These are phyloP conservation scores for Yamadazyma triangularis DNA, from an alignment of 1,139 yeast species.

Conservation along the genomic window DNA sequence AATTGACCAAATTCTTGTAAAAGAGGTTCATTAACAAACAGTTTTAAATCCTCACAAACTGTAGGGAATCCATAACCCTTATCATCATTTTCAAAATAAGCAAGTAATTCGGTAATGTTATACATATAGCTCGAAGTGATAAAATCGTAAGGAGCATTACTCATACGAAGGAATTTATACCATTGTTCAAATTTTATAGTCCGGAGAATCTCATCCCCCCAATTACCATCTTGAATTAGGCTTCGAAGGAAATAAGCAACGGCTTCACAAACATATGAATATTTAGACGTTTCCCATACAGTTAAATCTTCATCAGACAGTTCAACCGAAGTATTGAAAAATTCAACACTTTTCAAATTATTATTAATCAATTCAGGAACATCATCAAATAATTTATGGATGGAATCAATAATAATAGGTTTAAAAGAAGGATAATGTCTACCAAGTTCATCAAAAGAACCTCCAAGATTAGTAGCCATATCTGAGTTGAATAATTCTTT, in stretches of 20 bases:
- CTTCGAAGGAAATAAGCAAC: conserved; percentile 44
- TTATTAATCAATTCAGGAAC: conserved; percentile 37
- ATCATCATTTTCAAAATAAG: conserved; percentile 53
- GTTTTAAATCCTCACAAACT: conserved; percentile 13
- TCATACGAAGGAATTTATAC: conserved; percentile 37
- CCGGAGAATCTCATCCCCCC: conserved; percentile 43
- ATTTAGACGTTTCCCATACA: conserved; percentile 50
- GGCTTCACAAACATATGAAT: conserved; percentile 44
- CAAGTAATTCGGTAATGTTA: conserved; percentile 50
- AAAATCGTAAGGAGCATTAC: conserved; percentile 59
- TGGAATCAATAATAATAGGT: conserved; percentile 50
- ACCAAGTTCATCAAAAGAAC: conserved; percentile 73
- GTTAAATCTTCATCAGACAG: conserved; percentile 36
- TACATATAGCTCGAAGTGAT: conserved; percentile 51
- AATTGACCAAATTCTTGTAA: conserved; percentile 17
- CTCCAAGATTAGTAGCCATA: conserved; percentile 54
- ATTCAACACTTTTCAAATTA: conserved; percentile 34
- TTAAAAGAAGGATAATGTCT: conserved; percentile 78
- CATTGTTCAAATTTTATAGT: conserved; percentile 41
- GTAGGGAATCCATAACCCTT: conserved; percentile 45
- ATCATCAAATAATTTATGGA: conserved; percentile 42
- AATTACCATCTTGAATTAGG: conserved; percentile 44
- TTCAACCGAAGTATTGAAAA: conserved; percentile 22
- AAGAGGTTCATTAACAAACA: conserved; percentile 10
- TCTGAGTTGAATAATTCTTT: conserved; percentile 40